Percentiles rank a stretch among this genome's conserved stretches.
Evolutionary conservation across 768 basidiomycete species (phyloP).

Genomic region (Cystobasidium ongulense): DNA sequence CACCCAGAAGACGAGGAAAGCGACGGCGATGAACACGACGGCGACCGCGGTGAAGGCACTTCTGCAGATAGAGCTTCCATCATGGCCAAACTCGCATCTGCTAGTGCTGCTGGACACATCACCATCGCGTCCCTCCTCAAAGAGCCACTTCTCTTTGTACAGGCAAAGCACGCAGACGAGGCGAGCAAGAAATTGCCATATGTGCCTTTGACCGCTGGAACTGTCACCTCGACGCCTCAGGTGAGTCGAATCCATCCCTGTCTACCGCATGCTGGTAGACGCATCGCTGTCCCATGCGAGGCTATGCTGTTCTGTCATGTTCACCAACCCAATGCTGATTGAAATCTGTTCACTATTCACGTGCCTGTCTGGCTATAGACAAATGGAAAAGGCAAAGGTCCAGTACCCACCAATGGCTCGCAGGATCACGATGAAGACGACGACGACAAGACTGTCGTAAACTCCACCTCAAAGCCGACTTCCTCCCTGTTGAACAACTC

Average conservation of each 20-base stretch:
- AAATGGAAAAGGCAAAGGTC: slow-evolving; percentile 11
- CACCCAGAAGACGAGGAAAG: background rate
- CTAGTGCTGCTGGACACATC: background rate
- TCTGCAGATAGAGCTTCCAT: slow-evolving; percentile 1
- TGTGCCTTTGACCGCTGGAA: slow-evolving; percentile 31
- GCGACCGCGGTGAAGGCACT: slow-evolving; percentile 29
- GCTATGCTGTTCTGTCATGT: too few species aligned
- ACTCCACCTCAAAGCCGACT: background rate
- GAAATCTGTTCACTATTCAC: background rate
- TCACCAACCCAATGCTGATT: background rate
- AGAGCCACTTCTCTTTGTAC: slow-evolving; percentile 29
- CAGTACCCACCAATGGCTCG: background rate
- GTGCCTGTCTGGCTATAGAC: background rate
- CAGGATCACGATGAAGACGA: background rate
- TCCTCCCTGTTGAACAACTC: background rate
- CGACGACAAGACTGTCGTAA: too few species aligned
- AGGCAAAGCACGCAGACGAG: background rate
- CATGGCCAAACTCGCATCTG: background rate
- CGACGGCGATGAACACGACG: background rate
- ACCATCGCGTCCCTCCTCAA: slow-evolving; percentile 32
- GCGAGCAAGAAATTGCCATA: slow-evolving; percentile 35
- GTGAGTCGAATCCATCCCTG: background rate
- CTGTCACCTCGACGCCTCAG: background rate
- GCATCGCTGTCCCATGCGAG: too few species aligned
- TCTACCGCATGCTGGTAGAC: too few species aligned